Base-by-base conservation (phyloP, 2,329 filamentous ascomycete species). In the Fusarium kyushuense region DNA sequence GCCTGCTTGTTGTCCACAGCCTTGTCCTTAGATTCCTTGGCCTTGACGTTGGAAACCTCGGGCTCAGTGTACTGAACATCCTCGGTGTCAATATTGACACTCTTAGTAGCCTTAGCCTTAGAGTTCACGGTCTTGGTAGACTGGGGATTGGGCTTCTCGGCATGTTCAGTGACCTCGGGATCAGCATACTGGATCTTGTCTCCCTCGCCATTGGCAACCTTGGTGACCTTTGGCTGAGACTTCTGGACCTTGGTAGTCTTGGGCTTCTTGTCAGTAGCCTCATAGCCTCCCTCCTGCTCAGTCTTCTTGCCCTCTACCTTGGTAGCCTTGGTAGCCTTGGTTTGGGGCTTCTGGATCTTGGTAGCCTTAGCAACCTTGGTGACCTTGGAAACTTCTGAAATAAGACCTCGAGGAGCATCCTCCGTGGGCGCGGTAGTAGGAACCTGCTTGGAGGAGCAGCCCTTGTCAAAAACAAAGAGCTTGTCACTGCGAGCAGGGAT, bases 361-460 rank as follows among this genome's bases (percentile, higher is more conserved):
- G 35, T 36, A 3, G 11, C n/a, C n/a, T 36, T 11, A 13, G 5
- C 23, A 25, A 5, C 23, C 23, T 25, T 25, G 23, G 40, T 47
- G 16, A n/a, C 25, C 32, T 54, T 54, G 14, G 38, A 19, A 6
- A n/a, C 8, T 12, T 4, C 32, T 47, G 41, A 23, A 10, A 59
- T 1, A 1, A 59, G 14, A 2, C 54, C 54, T 4, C 57, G 57
- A 4, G 54, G 42, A 4, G 57, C 43, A 1, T 43, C 54, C 8
- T 52, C 12, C 2, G 54, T 60, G 6, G 57, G 57, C 4, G 43
- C 23, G 0, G 54, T 59, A 1, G 43, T 60, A 5, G 57, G 57
- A 5, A 60, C 54, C 43, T 60, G 54, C 36, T 59, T 60, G 9
- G 54, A 43, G 14, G 57, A 59, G 14, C 57, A 60, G 0, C 36